Conservation (phyloP, 2,329 filamentous ascomycete genomes). For the Hypoxylon sp. region DNA sequence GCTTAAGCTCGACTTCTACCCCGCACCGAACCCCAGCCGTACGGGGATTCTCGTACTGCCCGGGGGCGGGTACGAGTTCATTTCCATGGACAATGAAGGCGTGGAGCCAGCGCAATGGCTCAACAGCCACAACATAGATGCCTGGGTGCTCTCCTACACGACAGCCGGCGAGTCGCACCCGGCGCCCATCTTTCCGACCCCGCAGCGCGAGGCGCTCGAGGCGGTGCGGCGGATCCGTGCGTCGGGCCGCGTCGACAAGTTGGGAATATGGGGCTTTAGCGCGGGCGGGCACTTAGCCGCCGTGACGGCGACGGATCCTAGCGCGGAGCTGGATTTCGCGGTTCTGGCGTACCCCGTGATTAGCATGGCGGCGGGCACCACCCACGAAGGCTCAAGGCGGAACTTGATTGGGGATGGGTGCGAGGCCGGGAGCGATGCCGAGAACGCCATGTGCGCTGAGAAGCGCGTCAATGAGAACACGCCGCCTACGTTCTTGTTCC, state of each 20-base stretch:
- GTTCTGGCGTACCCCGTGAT: conserved; percentile 51
- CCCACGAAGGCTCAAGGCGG: conserved; percentile 41
- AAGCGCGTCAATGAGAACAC: conserved; percentile 46
- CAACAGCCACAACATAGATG: conserved; percentile 45
- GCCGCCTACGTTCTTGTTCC: conserved; percentile 57
- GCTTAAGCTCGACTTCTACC: conserved; percentile 33
- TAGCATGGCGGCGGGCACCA: conserved; percentile 40
- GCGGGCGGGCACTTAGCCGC: conserved; percentile 50
- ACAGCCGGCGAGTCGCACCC: conserved; percentile 18
- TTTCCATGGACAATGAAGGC: conserved; percentile 47
- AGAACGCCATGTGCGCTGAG: conserved; percentile 47
- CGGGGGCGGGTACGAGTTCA: conserved; percentile 47
- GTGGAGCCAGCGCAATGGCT: conserved; percentile 44
- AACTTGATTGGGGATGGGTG: conserved; percentile 45
- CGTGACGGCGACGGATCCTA: conserved; percentile 39
- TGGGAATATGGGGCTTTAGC: conserved; percentile 50
- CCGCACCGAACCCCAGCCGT: conserved; percentile 25
- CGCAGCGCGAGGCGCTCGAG: conserved; percentile 43
- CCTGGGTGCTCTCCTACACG: conserved; percentile 49
- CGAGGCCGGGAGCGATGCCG: conserved; percentile 5
- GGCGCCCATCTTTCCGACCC: conserved; percentile 43
- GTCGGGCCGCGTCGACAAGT: conserved; percentile 32
- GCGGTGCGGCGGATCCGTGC: conserved; percentile 43
- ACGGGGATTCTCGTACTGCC: conserved; percentile 48
- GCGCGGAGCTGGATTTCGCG: conserved; percentile 44